Conservation (phyloP, 1,284 basidiomycete genomes). For the Inonotus obliquus region DNA sequence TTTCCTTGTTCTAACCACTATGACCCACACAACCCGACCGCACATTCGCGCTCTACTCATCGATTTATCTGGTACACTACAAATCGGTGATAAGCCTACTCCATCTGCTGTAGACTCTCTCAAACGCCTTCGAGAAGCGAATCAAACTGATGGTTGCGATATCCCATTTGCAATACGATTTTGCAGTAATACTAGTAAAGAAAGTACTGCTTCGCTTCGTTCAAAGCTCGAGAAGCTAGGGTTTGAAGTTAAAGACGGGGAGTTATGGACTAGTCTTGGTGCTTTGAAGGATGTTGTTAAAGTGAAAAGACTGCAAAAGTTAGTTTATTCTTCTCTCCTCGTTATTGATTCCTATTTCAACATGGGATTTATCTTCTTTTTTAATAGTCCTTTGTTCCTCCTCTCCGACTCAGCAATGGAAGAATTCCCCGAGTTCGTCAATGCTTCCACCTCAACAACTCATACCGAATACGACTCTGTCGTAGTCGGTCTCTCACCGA, state of each 20-base stretch:
- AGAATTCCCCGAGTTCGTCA: constrained; percentile 39
- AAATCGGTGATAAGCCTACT: constrained; percentile 49
- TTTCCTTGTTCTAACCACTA: background rate
- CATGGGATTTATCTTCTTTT: background rate
- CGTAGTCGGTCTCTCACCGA: constrained; percentile 60
- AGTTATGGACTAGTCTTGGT: constrained; percentile 61
- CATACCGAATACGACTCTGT: constrained; percentile 48
- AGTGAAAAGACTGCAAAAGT: constrained; percentile 40
- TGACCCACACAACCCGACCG: constrained; percentile 27
- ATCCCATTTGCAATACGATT: constrained; percentile 61
- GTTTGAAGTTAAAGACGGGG: constrained; percentile 39
- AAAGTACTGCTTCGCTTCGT: constrained; percentile 44
- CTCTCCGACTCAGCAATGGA: constrained; percentile 53
- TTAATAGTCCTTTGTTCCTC: constrained; percentile 51
- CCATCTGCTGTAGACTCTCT: constrained; percentile 49
- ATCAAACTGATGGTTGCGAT: constrained; percentile 27
- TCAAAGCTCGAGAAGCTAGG: constrained; percentile 43
- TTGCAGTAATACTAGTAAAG: constrained; percentile 58
- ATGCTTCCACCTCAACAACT: constrained; percentile 18
- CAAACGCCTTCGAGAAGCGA: constrained; percentile 42
- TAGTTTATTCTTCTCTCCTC: constrained; percentile 19
- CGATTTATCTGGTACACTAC: constrained; percentile 67
- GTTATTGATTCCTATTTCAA: background rate
- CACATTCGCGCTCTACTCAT: constrained; percentile 50
- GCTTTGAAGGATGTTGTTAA: constrained; percentile 48